phyloP scores from a whole-genome alignment of 306 rosid genomes.

The Hippophae gyantsensis region DNA sequence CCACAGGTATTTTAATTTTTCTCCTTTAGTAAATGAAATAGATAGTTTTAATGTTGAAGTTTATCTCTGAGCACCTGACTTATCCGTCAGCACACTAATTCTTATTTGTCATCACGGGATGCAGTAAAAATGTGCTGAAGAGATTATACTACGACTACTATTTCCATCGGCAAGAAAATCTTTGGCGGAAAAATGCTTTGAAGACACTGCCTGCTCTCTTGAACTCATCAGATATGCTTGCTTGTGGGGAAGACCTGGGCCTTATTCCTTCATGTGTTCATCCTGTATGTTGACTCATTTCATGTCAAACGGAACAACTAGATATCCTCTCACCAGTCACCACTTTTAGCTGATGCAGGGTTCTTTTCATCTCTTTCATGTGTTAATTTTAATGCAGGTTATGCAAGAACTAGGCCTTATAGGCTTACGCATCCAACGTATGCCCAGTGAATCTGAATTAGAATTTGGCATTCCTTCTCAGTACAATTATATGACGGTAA shows the following conservation, averaged over 20 bases:
- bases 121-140: conserved; percentile 76
- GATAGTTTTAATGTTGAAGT: not conserved
- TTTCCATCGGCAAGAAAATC: conserved; percentile 92
- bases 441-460: conserved; percentile 76
- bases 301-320: not conserved
- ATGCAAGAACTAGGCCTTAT: conserved; percentile 91
- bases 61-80: not conserved
- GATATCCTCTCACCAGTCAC: not conserved
- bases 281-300: conserved; percentile 55
- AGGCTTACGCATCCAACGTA: conserved; percentile 93
- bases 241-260: conserved; percentile 97
- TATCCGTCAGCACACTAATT: conserved; percentile 17
- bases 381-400: conserved; percentile 44
- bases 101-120: conserved; percentile 13
- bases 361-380: conserved; percentile 1
- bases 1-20: conserved; percentile 45
- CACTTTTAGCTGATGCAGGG: not conserved
- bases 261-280: conserved; percentile 94
- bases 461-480: conserved; percentile 94
- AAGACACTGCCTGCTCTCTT: conserved; percentile 88
- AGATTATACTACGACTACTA: conserved; percentile 78
- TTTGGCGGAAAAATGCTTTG: conserved; percentile 91
- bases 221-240: conserved; percentile 80
- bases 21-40: not conserved
- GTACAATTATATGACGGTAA: conserved; percentile 85